Base-by-base conservation (phyloP, 2,329 filamentous ascomycete species). In the Colletotrichum noveboracense region DNA sequence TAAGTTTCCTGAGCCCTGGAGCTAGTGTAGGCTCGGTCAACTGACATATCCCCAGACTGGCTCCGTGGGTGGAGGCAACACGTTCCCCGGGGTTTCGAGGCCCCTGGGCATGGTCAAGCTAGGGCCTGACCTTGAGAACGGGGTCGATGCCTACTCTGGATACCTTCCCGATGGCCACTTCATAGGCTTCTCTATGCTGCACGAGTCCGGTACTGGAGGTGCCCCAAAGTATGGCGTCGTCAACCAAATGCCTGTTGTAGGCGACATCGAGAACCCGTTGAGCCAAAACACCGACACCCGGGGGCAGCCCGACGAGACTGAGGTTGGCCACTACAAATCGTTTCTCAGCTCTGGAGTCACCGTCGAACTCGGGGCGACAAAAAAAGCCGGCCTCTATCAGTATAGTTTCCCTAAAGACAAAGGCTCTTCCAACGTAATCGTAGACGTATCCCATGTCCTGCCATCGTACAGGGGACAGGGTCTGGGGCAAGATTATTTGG, bases 191-290 rank as follows among this genome's bases (percentile, higher is more conserved):
- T 91, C 89, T 74, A 87, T 93, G 88, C 90, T 93, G 79, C 92
- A 93, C 78, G 91, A 93, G 80, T 90, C 89, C 76, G 92, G 92
- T 5, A 94, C 92, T 0, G 93, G 93, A 9, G 93, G 93, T 2
- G 91, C 91, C 2, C 92, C 93, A 1, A 94, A 94, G 81, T 94
- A 94, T 76, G 93, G 93, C 6, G 91, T 93, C 3, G 89, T 93
- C 36, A 86, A 90, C 2, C 91, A 93, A 81, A 86, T 93, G 82
- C 91, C 90, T 0, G 82, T 91, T 1, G 79, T 88, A 0, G 90
- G 90, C 0, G 80, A 80, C 18, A 82, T 92, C 56, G 79, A 78
- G 9, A 89, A 93, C 73, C 91, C 92, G 3, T 83, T 94, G 28
- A 86, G 84, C 6, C 88, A 90, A 76, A 84, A 90, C 76, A 85